These are phyloP conservation scores for Ophiostoma ulmi DNA, from an alignment of 2,329 filamentous ascomycete genomes.

Conservation along the genomic window DNA sequence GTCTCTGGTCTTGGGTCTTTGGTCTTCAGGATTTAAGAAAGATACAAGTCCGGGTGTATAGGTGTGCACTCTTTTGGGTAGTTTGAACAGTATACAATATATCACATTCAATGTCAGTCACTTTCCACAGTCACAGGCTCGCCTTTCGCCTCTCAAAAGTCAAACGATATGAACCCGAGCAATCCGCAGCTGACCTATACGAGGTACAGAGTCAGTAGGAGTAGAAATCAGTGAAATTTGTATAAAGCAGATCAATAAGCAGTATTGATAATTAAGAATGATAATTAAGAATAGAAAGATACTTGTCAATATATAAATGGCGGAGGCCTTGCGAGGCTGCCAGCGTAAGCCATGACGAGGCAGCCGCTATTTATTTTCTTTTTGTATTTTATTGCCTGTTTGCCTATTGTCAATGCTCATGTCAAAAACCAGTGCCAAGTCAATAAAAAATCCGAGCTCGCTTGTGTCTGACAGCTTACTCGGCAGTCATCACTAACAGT, in stretches of 20 bases:
- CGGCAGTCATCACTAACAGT: neutral
- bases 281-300: neutral
- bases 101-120: neutral
- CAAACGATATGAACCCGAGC: neutral
- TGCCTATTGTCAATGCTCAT: neutral
- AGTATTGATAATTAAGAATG: neutral
- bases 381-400: no score
- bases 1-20: no score
- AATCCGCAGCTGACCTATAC: conserved; percentile 1
- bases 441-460: neutral
- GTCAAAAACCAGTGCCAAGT: neutral
- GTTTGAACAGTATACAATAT: neutral
- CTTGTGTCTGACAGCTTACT: neutral
- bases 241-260: no score
- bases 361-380: neutral
- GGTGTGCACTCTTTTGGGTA: no score
- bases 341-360: neutral
- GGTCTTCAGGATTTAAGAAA: no score
- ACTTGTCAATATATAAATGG: neutral
- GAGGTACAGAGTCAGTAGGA: neutral
- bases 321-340: neutral
- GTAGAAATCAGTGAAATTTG: no score
- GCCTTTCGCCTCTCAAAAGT: neutral
- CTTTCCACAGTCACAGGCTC: neutral
- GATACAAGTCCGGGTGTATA: no score